These are phyloP conservation scores for Mycena crocata DNA, from an alignment of 768 basidiomycete species.

Conservation along the genomic window DNA sequence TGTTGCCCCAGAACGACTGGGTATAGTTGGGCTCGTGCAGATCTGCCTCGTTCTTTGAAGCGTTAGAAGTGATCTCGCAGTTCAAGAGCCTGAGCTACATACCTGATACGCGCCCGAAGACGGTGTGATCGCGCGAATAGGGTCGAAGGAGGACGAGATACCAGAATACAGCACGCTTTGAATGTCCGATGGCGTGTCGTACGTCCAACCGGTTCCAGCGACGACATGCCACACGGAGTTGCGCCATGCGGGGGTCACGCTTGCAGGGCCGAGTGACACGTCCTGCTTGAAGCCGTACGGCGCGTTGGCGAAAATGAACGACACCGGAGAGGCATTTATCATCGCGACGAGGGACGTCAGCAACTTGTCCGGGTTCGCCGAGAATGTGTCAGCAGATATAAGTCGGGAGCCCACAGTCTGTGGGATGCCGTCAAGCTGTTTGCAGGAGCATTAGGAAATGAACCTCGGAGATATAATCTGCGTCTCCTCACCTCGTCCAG, in stretches of 20 bases:
- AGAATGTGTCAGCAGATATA: neutral
- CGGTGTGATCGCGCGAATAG: neutral
- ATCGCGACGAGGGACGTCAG: neutral
- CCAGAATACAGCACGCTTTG: neutral
- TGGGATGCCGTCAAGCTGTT: neutral
- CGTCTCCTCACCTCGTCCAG: neutral
- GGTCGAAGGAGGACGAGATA: neutral
- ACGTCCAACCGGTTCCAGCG: neutral
- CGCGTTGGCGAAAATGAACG: neutral
- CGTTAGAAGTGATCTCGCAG: too few relatives aligned
- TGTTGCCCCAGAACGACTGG: constrained; percentile 1
- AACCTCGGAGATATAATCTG: neutral
- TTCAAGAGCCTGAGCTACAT: neutral
- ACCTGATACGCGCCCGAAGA: constrained; percentile 1
- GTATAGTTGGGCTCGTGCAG: neutral
- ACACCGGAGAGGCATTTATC: neutral
- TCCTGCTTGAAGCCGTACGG: neutral
- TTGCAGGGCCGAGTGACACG: neutral
- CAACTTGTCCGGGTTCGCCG: neutral
- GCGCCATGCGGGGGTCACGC: constrained; percentile 7
- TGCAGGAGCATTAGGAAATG: neutral
- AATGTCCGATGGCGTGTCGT: neutral
- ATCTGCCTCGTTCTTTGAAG: constrained; percentile 1
- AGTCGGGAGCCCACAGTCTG: neutral
- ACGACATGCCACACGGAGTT: neutral